Base-by-base conservation (phyloP, 2,329 filamentous ascomycete genomes). In the Sclerotiophoma versabilis region DNA sequence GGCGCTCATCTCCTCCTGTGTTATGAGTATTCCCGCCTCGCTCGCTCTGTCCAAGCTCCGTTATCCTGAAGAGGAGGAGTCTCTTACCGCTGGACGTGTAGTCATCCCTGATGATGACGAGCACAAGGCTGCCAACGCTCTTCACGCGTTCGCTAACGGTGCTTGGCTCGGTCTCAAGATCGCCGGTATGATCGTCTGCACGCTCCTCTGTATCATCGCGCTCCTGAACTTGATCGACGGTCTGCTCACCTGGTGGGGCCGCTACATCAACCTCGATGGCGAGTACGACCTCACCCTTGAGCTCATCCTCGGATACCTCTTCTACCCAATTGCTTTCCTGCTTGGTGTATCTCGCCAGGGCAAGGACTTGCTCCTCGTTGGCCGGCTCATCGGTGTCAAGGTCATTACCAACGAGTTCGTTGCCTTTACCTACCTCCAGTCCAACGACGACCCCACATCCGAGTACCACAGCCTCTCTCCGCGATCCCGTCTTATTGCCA, bases 1-100 rank as follows among this genome's bases (percentile, higher is more conserved):
- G 73, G 92, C 91, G 3, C 81, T 97, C 39, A 89, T 96, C 23
- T 96, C 91, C 2, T 93, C 90, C 7, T 96, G 92, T 72, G 92
- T 96, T 74, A 97, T 97, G 93, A 93, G 89, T 66, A 96, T 96
- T 60, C 93, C 93, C 0, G 92, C 92, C 1, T 96, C 92, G 3
- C 83, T 97, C 12, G 92, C 92, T 44, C 87, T 95, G 57, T 93
- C 90, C 60, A 96, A 96, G 79, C 83, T 96, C 66, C 89, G 93
- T 52, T 96, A 89, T 74, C 93, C 93, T 2, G 93, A 96, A 78
- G 88, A 86, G 3, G 91, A 96, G 74, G 90, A 93, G 75, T 90
- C 91, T 0, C 80, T 96, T 29, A 96, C 92, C 0, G 88, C 90
- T 4, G 91, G 92, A 51, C 85, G 87, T 15, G 88, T 95, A 25